Conservation (phyloP, 176 grass and related monocot genomes). For the Musa troglodytarum region DNA sequence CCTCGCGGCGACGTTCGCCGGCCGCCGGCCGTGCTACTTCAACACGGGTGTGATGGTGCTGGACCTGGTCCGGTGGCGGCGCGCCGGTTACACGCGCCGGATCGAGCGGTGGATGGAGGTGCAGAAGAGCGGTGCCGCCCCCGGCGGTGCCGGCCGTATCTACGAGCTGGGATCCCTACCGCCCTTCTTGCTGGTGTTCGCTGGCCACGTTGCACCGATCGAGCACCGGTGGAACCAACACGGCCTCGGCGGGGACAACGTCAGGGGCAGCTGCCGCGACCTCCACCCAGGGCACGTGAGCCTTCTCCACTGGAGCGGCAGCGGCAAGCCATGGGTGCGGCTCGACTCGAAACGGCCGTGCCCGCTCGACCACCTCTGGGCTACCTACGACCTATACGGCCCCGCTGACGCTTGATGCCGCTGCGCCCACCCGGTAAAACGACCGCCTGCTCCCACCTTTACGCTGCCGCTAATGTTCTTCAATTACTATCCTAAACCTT, state of each 20-base stretch:
- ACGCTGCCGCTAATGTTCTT: too few species aligned
- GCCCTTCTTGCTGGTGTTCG: conserved; percentile 7
- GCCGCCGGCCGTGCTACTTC: conserved; percentile 10
- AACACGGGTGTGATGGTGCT: conserved; percentile 15
- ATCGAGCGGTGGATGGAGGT: conserved; percentile 13
- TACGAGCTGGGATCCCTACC: conserved; percentile 14
- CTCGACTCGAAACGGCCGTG: conserved; percentile 5
- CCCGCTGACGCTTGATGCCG: neutral
- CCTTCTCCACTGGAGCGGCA: conserved; percentile 13
- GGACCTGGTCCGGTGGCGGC: conserved; percentile 3
- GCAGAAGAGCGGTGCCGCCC: neutral
- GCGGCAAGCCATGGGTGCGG: conserved; percentile 6
- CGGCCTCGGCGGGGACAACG: conserved; percentile 87
- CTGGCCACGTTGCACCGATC: neutral
- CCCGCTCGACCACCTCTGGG: conserved; percentile 17
- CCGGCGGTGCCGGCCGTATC: conserved; percentile 3
- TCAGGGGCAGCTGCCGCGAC: conserved; percentile 14
- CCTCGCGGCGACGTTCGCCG: neutral
- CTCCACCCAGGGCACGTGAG: conserved; percentile 16
- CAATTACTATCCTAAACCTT: neutral
- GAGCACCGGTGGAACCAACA: conserved; percentile 96
- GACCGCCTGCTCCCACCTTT: neutral
- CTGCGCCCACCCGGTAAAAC: neutral
- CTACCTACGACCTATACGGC: conserved; percentile 11
- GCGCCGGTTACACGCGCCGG: conserved; percentile 6